These are phyloP conservation scores for Ampelocalamus luodianensis DNA, from an alignment of 176 grass and related monocot genomes.

Conservation along the genomic window DNA sequence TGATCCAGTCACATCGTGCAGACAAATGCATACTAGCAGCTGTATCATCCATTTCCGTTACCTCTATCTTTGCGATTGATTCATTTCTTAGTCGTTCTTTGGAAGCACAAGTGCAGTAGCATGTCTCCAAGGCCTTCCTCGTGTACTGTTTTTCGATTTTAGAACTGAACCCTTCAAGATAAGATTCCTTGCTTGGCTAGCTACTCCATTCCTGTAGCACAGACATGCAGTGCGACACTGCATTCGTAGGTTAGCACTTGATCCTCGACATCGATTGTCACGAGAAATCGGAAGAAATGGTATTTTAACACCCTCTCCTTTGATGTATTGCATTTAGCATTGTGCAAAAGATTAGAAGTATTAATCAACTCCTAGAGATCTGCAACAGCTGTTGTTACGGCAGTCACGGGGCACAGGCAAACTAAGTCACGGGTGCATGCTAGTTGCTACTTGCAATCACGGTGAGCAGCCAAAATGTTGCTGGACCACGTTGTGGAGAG, in stretches of 20 bases:
- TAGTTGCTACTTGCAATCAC: not conserved
- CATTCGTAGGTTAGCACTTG: not conserved
- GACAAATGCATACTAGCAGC: not conserved
- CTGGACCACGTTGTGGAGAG: not conserved
- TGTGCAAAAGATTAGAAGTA: not conserved
- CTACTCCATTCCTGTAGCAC: not conserved
- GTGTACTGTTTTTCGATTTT: not conserved
- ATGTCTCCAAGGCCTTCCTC: not conserved
- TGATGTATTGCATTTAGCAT: not conserved
- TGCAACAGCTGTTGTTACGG: not conserved
- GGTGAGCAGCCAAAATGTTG: not conserved
- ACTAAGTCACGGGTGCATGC: slow-evolving; percentile 35
- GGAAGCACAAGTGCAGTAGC: too few relatives aligned
- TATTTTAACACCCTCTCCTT: not conserved
- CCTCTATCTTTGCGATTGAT: not conserved
- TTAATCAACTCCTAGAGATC: slow-evolving; percentile 44
- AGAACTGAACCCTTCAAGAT: not conserved
- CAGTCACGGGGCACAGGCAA: slow-evolving; percentile 33
- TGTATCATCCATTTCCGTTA: not conserved
- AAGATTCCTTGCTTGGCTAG: not conserved
- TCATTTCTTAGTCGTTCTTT: not conserved
- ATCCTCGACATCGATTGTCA: not conserved
- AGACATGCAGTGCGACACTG: not conserved
- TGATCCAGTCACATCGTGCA: not conserved
- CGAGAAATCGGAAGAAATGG: not conserved